Conservation (phyloP, 306 rosid species). For the Trifolium fragiferum region DNA sequence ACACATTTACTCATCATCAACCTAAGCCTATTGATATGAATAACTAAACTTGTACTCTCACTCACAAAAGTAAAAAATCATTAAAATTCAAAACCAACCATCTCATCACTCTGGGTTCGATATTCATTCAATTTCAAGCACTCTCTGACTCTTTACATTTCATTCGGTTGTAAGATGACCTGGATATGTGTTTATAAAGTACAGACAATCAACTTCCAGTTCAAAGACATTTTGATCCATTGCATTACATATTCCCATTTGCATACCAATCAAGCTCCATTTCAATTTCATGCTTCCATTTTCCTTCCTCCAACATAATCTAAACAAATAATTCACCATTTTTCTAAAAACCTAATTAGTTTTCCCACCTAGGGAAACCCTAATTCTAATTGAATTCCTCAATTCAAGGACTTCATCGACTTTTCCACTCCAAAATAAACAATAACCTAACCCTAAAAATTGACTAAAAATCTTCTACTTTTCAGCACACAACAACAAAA, state of each 20-base stretch:
- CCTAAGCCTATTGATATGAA: background rate
- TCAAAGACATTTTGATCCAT: background rate
- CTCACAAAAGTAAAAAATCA: background rate
- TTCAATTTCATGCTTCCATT: background rate
- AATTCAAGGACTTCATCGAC: slow-evolving; percentile 55
- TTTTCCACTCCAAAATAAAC: slow-evolving; percentile 49
- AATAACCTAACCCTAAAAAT: slow-evolving; percentile 60
- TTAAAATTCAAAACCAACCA: slow-evolving; percentile 9
- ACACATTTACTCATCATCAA: slow-evolving; percentile 22
- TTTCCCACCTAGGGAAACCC: slow-evolving; percentile 50
- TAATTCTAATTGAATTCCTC: slow-evolving; percentile 52
- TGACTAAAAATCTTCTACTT: slow-evolving; percentile 52
- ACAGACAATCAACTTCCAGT: too few relatives aligned
- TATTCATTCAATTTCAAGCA: slow-evolving; percentile 27
- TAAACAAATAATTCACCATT: slow-evolving; percentile 48
- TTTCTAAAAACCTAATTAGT: slow-evolving; percentile 53
- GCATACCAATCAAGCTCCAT: slow-evolving; percentile 48
- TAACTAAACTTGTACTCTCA: slow-evolving; percentile 15
- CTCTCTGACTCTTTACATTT: background rate
- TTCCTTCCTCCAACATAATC: slow-evolving; percentile 51
- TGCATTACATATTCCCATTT: slow-evolving; percentile 4
- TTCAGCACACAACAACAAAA: slow-evolving; percentile 63
- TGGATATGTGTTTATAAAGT: too few relatives aligned
- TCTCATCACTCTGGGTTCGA: background rate
- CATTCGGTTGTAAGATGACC: background rate